phyloP scores from a whole-genome alignment of 1,284 basidiomycete species.

The Fomitopsis betulina region DNA sequence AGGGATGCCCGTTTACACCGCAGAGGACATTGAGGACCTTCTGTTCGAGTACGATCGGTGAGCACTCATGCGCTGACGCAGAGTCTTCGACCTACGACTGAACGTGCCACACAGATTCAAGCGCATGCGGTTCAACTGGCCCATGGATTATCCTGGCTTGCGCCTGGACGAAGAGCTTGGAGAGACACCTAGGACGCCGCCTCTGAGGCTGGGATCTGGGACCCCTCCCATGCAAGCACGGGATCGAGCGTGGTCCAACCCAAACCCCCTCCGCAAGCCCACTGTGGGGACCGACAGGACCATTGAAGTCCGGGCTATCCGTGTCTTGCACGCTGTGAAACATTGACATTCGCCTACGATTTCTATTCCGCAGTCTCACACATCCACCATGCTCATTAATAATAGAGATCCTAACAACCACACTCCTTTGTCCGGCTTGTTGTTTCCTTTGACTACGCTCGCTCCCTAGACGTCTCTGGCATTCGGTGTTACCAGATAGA shows the following conservation, averaged over 20 bases:
- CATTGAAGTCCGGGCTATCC: constrained; percentile 50
- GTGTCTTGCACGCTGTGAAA: constrained; percentile 40
- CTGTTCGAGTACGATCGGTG: constrained; percentile 71
- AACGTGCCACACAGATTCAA: constrained; percentile 42
- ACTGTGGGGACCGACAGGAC: constrained; percentile 22
- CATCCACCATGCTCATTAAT: neutral
- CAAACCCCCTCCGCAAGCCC: neutral
- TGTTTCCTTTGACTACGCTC: neutral
- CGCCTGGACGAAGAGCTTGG: constrained; percentile 14
- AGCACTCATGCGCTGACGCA: constrained; percentile 16
- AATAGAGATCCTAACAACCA: neutral
- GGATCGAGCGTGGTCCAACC: constrained; percentile 3
- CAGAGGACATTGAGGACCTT: constrained; percentile 44
- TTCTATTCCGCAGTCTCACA: neutral
- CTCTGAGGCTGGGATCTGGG: constrained; percentile 10
- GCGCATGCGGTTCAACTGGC: constrained; percentile 49
- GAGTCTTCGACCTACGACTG: neutral
- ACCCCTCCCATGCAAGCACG: neutral
- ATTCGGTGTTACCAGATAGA: neutral
- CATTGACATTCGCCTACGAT: neutral
- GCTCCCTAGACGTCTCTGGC: neutral
- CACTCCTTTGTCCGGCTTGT: neutral
- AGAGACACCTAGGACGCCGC: constrained; percentile 7
- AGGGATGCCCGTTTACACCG: constrained; percentile 34
- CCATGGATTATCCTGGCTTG: constrained; percentile 19